Base-by-base conservation (phyloP, 2,329 filamentous ascomycete genomes). In the Hymenotorrendiella dingleyae region DNA sequence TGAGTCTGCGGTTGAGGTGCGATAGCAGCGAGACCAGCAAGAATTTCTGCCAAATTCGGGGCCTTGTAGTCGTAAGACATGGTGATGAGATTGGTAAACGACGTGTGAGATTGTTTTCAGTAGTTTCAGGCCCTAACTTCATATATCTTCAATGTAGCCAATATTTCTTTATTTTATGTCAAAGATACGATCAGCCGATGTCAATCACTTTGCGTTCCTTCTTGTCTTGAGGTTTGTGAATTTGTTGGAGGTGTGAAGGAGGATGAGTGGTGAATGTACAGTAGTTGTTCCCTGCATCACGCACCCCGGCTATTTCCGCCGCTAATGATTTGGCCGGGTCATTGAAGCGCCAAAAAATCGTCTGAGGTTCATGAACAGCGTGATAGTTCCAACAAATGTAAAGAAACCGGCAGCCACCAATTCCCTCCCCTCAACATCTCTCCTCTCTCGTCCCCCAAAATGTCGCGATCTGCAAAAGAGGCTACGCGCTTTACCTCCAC, bases 401-500 rank as follows among this genome's bases (percentile, higher is more conserved):
- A 53, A 41, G 36, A 47, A 27, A n/a, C n/a, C 35, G 19, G 39
- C 16, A 35, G 21, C 36, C 8, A 42, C 12, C 17, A 21, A 19
- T 38, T 22, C 26, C 22, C 22, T 35, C 11, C 16, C 14, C 22
- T 28, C 38, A 20, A 19, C 27, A 27, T 27, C 28, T 22, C 29
- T 36, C 4, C 20, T 33, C 28, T 16, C 10, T 23, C n/a, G 29
- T 27, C 23, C 20, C 22, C 27, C 45, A 50, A 42, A 20, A 69
- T 68, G 52, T 74, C 83, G 47, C 82, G 84, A 61, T 86, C 79
- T 67, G 81, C 85, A 62, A 78, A 78, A 56, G 86, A 90, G 63
- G 86, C 86, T 54, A 93, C 86, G 57, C 82, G 85, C 61, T 93
- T 86, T 65, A 86, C 82, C 12, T 69, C 80, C 20, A 84, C 79